Base-by-base conservation (phyloP, 169 alveolate genomes). In the Plasmodium vinckei region DNA sequence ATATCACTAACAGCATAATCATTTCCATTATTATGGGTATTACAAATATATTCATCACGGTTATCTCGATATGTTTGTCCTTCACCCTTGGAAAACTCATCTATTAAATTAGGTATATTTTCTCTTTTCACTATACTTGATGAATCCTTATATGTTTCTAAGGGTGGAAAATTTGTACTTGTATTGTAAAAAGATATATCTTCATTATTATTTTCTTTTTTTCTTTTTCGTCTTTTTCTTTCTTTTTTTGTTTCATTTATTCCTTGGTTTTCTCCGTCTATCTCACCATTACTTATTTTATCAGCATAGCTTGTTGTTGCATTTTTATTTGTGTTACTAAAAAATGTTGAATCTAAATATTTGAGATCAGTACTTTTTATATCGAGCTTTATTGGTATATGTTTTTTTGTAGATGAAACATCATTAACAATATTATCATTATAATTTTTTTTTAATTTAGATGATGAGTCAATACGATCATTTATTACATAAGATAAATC, bases 401-500 rank as follows among this genome's bases (percentile, higher is more conserved):
- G 87, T 9, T 63, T 77, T 42, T 63, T 25, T 60, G 2, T 71
- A 23, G 77, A 73, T 17, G 88, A 5, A 13, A 63, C 9, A 19
- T 77, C 49, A 15, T 77, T 77, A 42, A 21, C 49, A 1, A 77
- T 23, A 44, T 64, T 75, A 5, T 64, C 88, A n/a, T 77, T 75
- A 21, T 64, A 77, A 77, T 57, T 77, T 44, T 64, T 77, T 77
- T 77, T 64, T 15, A 77, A 77, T 46, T 49, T 63, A 13, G 53
- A 25, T 15, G 88, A 64, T 12, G 88, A 61, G 17, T 77, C 79
- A 15, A 64, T 75, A 54, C 49, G 65, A 33, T 77, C 88, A 6
- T 77, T 77, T 42, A 77, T 63, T 23, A 75, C 47, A n/a, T 77
- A 64, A 5, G 88, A 63, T 4, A 77, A 15, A 44, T 77, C 88